Percentiles rank a stretch among this genome's conserved stretches.
phyloP scores from a whole-genome alignment of 1,139 yeast genomes.

The Taphrina populina region DNA sequence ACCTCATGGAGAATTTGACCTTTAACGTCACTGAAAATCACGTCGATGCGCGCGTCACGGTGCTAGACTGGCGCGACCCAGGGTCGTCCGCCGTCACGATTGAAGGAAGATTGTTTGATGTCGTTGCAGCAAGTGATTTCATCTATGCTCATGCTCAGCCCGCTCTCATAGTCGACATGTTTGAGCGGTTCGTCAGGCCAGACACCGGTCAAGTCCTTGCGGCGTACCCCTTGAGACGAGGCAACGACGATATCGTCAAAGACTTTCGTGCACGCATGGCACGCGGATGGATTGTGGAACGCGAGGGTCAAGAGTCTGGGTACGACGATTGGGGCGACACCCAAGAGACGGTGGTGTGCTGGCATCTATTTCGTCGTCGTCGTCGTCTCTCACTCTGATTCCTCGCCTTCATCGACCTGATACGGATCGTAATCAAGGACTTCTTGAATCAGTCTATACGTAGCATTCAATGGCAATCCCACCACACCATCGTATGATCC shows the following conservation, averaged over 20 bases:
- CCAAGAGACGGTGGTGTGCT: not conserved
- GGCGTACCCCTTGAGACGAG: conserved; percentile 23
- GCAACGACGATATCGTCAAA: conserved; percentile 18
- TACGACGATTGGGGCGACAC: conserved; percentile 32
- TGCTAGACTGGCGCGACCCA: conserved; percentile 25
- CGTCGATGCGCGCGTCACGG: conserved; percentile 2
- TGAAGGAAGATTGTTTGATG: not conserved
- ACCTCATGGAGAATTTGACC: conserved; percentile 65
- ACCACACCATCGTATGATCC: conserved; percentile 91
- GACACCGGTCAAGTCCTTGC: not conserved
- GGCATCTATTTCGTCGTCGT: conserved; percentile 1
- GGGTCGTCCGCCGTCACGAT: not conserved
- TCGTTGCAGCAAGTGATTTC: conserved; percentile 29
- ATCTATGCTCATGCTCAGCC: conserved; percentile 25
- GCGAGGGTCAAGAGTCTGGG: conserved; percentile 9
- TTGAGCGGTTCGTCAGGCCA: not conserved
- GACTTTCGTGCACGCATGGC: not conserved
- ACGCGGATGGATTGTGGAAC: not conserved
- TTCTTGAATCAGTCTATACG: conserved; percentile 52
- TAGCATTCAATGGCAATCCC: conserved; percentile 72
- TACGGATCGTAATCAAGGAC: conserved; percentile 40
- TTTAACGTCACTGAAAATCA: conserved; percentile 59
- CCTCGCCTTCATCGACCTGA: not conserved
- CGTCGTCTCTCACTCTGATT: not conserved
- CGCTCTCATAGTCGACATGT: conserved; percentile 20